Evolutionary conservation across 2,329 filamentous ascomycete genomes (phyloP).

Genomic region (Botryosphaeria dothidea): DNA sequence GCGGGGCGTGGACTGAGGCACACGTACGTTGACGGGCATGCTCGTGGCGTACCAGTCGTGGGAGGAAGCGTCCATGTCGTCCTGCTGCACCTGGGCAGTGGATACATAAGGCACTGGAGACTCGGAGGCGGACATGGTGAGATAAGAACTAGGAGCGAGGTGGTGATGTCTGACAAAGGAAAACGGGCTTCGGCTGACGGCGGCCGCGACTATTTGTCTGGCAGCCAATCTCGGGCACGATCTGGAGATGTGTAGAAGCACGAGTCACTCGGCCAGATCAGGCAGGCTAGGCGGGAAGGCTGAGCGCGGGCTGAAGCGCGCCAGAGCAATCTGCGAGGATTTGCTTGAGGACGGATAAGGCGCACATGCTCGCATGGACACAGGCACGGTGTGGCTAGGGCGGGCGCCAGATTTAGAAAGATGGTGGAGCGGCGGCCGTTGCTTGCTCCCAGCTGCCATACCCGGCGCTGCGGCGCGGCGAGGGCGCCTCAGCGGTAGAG

Average conservation of each 20-base stretch:
- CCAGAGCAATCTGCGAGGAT: slow-evolving; percentile 12
- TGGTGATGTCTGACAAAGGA: slow-evolving; percentile 10
- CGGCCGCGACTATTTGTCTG: slow-evolving; percentile 11
- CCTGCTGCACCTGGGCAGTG: background rate
- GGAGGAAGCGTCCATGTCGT: slow-evolving; percentile 4
- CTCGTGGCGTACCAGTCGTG: slow-evolving; percentile 11
- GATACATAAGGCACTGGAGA: slow-evolving; percentile 17
- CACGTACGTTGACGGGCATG: slow-evolving; percentile 17
- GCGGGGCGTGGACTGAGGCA: background rate
- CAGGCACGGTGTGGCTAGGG: slow-evolving; percentile 14
- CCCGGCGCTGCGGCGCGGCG: slow-evolving; percentile 10
- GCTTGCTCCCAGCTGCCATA: background rate
- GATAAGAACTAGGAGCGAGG: background rate
- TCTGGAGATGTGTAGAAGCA: slow-evolving; percentile 11
- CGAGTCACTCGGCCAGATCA: slow-evolving; percentile 8
- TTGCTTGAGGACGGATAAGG: slow-evolving; percentile 15
- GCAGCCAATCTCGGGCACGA: slow-evolving; percentile 1
- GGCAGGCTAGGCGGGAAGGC: slow-evolving; percentile 13
- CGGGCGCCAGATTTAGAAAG: slow-evolving; percentile 14
- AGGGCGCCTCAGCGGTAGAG: slow-evolving; percentile 14
- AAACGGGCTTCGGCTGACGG: slow-evolving; percentile 2
- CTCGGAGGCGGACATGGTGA: slow-evolving; percentile 11
- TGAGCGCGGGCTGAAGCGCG: slow-evolving; percentile 15
- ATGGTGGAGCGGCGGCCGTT: slow-evolving; percentile 16
- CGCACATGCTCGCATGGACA: slow-evolving; percentile 5